Evolutionary conservation across 2,329 filamentous ascomycete species (phyloP).

Genomic region (Periconia digitata): DNA sequence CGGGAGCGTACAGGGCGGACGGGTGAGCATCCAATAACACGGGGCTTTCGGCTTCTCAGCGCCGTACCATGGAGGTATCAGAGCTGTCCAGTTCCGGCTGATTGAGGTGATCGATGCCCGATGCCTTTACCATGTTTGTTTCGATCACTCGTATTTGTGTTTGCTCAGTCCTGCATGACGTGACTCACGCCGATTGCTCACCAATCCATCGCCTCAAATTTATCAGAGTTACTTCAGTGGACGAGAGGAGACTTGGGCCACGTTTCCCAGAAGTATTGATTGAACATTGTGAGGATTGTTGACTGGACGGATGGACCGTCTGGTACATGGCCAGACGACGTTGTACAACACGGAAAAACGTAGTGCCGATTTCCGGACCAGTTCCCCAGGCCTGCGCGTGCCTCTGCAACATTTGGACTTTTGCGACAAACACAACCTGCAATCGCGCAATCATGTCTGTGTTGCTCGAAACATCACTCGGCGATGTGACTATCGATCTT

Average conservation of each 20-base stretch:
- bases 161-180: neutral
- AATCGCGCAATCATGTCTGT: conserved; percentile 70
- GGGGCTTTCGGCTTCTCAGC: too few species aligned
- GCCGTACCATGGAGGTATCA: too few species aligned
- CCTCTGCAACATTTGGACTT: neutral
- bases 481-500: conserved; percentile 93
- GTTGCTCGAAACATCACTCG: conserved; percentile 86
- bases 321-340: conserved; percentile 4
- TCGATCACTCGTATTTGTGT: neutral
- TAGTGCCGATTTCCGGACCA: neutral
- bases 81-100: too few species aligned
- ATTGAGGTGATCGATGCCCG: neutral
- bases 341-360: neutral
- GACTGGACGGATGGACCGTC: neutral
- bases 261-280: conserved; percentile 20
- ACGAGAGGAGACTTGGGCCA: conserved; percentile 14
- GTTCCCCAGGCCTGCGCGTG: too few species aligned
- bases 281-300: conserved; percentile 1
- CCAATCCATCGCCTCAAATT: neutral
- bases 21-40: too few species aligned
- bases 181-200: neutral
- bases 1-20: too few species aligned
- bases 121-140: neutral
- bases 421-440: neutral
- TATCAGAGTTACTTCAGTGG: neutral